phyloP scores from a whole-genome alignment of 2,329 filamentous ascomycete genomes.

The Scytalidium sp. region DNA sequence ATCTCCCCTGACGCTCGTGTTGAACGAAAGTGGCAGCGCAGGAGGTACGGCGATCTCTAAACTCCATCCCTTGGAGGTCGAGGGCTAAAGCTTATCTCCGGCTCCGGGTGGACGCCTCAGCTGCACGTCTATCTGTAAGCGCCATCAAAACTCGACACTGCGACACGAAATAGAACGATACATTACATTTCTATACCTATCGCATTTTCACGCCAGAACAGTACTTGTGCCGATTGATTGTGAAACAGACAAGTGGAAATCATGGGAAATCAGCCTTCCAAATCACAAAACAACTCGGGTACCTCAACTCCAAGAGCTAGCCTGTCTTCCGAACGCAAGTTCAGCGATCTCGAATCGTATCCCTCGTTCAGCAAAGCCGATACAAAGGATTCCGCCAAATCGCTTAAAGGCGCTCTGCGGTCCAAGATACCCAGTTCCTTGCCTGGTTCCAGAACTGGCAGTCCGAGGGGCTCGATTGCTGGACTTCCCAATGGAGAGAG shows the following conservation, averaged over 20 bases:
- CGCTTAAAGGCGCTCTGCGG: constrained; percentile 71
- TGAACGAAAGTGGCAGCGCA: background rate
- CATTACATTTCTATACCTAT: background rate
- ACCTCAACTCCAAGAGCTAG: constrained; percentile 22
- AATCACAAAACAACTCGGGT: constrained; percentile 20
- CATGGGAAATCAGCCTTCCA: constrained; percentile 77
- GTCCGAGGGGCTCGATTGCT: constrained; percentile 70
- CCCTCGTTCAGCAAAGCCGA: constrained; percentile 91
- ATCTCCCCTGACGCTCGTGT: background rate
- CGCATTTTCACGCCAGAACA: background rate
- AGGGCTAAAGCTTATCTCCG: background rate
- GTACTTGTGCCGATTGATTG: background rate
- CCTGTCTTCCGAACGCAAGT: constrained; percentile 22
- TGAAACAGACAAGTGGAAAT: constrained; percentile 2
- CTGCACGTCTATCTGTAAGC: background rate
- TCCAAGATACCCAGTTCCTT: constrained; percentile 76
- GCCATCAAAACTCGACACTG: background rate
- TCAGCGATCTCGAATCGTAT: constrained; percentile 66
- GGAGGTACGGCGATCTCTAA: background rate
- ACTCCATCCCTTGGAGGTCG: background rate
- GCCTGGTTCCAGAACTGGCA: constrained; percentile 74
- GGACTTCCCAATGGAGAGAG: constrained; percentile 52
- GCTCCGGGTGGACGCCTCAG: background rate
- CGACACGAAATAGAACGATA: background rate
- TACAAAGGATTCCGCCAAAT: constrained; percentile 87